Percentiles rank a stretch among this genome's conserved stretches.
phyloP scores from a whole-genome alignment of 176 grass and related monocot genomes.

The Areca catechu region DNA sequence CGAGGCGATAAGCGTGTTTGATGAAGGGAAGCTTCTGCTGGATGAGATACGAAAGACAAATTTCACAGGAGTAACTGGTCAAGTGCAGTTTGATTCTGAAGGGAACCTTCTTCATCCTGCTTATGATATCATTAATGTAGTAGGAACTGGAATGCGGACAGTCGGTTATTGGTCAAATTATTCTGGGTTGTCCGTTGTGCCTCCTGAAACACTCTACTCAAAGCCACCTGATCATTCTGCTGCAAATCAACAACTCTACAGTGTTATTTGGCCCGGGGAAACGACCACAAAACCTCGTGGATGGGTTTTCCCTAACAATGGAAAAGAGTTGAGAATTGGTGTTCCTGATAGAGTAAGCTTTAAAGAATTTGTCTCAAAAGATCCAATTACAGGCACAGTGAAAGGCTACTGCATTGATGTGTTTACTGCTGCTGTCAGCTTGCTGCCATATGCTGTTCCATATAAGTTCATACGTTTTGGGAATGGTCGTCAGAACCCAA shows the following conservation, averaged over 20 bases:
- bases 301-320: slow-evolving; percentile 71
- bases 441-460: slow-evolving; percentile 90
- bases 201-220: slow-evolving; percentile 59
- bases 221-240: slow-evolving; percentile 58
- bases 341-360: slow-evolving; percentile 73
- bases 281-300: slow-evolving; percentile 70
- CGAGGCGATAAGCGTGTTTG: slow-evolving; percentile 73
- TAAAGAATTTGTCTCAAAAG: slow-evolving; percentile 45
- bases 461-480: slow-evolving; percentile 74
- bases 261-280: slow-evolving; percentile 89
- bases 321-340: slow-evolving; percentile 73
- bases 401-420: slow-evolving; percentile 89
- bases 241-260: slow-evolving; percentile 54
- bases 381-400: slow-evolving; percentile 43
- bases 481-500: slow-evolving; percentile 51
- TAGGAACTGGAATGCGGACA: slow-evolving; percentile 61
- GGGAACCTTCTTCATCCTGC: slow-evolving; percentile 60
- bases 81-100: slow-evolving; percentile 43
- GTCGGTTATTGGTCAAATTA: slow-evolving; percentile 95
- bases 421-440: slow-evolving; percentile 64
- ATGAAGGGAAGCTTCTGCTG: slow-evolving; percentile 51
- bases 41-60: slow-evolving; percentile 46
- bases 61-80: slow-evolving; percentile 58
- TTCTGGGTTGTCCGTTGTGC: slow-evolving; percentile 53
- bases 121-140: slow-evolving; percentile 81